Evolutionary conservation across 495 filamentous ascomycete species (phyloP), one percentile per base, ranked within the genome.

Genomic region (Patellaria atrata): DNA sequence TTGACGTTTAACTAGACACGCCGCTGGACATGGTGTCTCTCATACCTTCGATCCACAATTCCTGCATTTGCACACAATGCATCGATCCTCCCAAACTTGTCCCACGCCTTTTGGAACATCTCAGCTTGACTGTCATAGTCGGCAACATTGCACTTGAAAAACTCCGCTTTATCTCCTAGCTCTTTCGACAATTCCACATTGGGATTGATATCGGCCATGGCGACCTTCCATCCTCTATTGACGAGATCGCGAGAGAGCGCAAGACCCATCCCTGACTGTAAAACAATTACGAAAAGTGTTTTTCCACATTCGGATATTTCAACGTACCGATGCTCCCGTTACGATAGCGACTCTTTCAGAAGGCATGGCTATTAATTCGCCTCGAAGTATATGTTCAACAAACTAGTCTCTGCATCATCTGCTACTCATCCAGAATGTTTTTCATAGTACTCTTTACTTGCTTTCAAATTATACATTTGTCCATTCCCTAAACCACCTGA

Each of bases 31-130:
- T 8, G 23, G 8, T 26, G 8, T 11, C 3, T n/a, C 5, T n/a
- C 8, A 10, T 16, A 38, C 35, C 44, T 50, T 19, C 35, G 46
- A 48, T 61, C 60, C 2, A 55, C 51, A 30, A 60, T 63, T 15
- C 60, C 60, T 16, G 58, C 60, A 44, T 61, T 63, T 4, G 57
- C 58, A 28, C 46, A 53, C 5, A 63, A 45, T 4, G 56, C 58
- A 47, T 63, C 57, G 16, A 63, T 44, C 3, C 57, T 46, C 15
- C 56, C 51, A 22, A 43, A 54, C 21, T 48, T 49, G n/a, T 40
- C 38, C 32, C 35, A 63, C 1, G 58, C 57, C 6, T 36, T 16
- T 16, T 44, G 29, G 42, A 63, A 61, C 23, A 45, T 51, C 15
- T 30, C 22, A 4, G 53, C 50, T 37, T 60, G 58, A 18, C 50